phyloP scores from a whole-genome alignment of 1,139 yeast genomes.

The Diutina siamensis region DNA sequence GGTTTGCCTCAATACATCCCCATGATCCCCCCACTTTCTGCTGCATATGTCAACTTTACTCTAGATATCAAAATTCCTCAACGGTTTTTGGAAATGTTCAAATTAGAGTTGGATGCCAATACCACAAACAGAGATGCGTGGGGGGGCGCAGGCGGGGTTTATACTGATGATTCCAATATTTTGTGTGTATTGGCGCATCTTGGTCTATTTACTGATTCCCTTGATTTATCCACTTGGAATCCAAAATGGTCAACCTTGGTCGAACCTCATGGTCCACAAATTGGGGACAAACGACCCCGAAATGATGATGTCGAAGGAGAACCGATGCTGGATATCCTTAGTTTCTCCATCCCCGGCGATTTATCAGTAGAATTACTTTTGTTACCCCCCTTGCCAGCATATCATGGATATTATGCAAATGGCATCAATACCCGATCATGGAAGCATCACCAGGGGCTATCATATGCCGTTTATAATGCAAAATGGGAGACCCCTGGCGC shows the following conservation, averaged over 20 bases:
- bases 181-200: slow-evolving; percentile 63
- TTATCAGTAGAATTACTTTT: slow-evolving; percentile 59
- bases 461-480: slow-evolving; percentile 46
- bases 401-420: slow-evolving; percentile 52
- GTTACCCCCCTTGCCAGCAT: slow-evolving; percentile 53
- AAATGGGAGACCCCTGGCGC: slow-evolving; percentile 33
- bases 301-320: neutral
- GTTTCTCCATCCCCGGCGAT: slow-evolving; percentile 23
- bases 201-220: slow-evolving; percentile 39
- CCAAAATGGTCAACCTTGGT: neutral
- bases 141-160: slow-evolving; percentile 75
- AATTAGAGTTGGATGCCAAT: slow-evolving; percentile 14
- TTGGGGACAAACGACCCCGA: too few relatives aligned
- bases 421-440: slow-evolving; percentile 70
- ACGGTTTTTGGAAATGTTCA: slow-evolving; percentile 19
- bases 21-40: slow-evolving; percentile 34
- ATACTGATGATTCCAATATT: slow-evolving; percentile 88
- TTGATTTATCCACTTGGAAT: slow-evolving; percentile 26
- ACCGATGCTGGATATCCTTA: slow-evolving; percentile 13
- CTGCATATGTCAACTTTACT: slow-evolving; percentile 45
- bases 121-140: slow-evolving; percentile 50
- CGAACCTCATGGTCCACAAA: too few relatives aligned
- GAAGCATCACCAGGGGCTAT: slow-evolving; percentile 63
- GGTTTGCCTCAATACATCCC: slow-evolving; percentile 22
- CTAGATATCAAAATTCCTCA: slow-evolving; percentile 58